These are phyloP conservation scores for Psilocybe cyanescens DNA, from an alignment of 768 basidiomycete genomes.

Conservation along the genomic window DNA sequence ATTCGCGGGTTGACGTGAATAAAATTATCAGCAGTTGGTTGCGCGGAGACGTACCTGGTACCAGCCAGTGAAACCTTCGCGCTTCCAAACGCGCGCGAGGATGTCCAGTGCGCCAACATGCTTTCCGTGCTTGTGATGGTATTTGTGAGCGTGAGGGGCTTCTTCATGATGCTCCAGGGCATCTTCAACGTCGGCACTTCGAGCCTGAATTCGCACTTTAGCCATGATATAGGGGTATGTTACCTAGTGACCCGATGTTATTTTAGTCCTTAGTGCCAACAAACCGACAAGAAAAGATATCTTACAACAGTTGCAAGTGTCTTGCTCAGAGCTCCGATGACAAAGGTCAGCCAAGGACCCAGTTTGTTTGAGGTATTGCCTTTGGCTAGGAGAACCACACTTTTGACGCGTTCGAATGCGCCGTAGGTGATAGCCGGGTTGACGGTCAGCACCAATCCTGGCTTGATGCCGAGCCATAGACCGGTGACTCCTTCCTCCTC, in stretches of 20 bases:
- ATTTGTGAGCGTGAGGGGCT: constrained; percentile 38
- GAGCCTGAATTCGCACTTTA: constrained; percentile 94
- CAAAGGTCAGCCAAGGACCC: constrained; percentile 77
- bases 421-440: constrained; percentile 99
- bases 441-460: constrained; percentile 91
- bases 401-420: constrained; percentile 90
- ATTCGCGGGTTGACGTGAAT: constrained; percentile 6
- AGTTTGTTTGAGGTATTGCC: constrained; percentile 60
- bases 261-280: neutral
- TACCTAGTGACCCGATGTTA: constrained; percentile 51
- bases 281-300: constrained; percentile 19
- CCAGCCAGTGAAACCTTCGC: constrained; percentile 89
- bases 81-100: constrained; percentile 68
- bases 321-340: constrained; percentile 92
- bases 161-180: constrained; percentile 41
- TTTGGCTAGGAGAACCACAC: constrained; percentile 61
- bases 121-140: constrained; percentile 48
- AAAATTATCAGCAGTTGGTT: neutral
- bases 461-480: constrained; percentile 92
- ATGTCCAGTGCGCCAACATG: constrained; percentile 81
- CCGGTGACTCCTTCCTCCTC: constrained; percentile 86
- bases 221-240: constrained; percentile 97
- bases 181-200: constrained; percentile 61
- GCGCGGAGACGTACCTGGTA: constrained; percentile 72
- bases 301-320: constrained; percentile 92